A percentile compares a stretch with the other conserved stretches of the same genome.
phyloP scores from a whole-genome alignment of 192 early-diverging fungal genomes.

The Backusella tarrabulga region DNA sequence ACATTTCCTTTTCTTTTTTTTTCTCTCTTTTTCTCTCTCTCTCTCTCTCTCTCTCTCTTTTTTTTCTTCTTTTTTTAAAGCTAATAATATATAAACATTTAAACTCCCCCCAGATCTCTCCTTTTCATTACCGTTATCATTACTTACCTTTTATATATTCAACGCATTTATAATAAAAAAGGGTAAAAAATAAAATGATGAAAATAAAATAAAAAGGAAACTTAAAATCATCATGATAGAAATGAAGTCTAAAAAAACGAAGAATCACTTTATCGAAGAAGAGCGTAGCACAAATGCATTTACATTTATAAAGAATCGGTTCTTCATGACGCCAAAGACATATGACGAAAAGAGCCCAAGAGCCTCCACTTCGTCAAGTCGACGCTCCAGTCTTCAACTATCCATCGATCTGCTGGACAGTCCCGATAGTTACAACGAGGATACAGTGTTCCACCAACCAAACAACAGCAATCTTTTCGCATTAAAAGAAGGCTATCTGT shows the following conservation, averaged over 20 bases:
- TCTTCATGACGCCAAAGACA: conserved; percentile 1
- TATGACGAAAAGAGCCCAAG: neutral
- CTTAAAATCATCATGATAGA: neutral
- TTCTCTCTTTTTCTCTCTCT: neutral
- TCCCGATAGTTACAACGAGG: neutral
- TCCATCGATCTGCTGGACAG: neutral
- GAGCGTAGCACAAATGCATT: conserved; percentile 9
- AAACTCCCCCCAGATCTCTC: neutral
- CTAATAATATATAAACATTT: neutral
- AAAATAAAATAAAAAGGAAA: conserved; percentile 1
- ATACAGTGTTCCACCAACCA: neutral
- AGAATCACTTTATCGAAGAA: neutral
- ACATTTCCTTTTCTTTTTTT: neutral
- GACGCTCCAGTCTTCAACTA: conserved; percentile 2
- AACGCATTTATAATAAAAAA: neutral
- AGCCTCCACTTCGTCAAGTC: conserved; percentile 7
- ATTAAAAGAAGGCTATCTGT: conserved; percentile 64
- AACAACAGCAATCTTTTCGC: neutral
- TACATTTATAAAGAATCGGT: conserved; percentile 16
- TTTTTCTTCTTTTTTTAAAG: neutral
- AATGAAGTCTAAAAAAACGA: conserved; percentile 19
- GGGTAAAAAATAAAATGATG: neutral
- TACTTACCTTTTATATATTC: neutral
- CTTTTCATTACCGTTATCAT: neutral
- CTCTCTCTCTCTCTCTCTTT: neutral